A percentile compares a stretch with the other conserved stretches of the same genome.
These are phyloP conservation scores for Mycena indigotica DNA, from an alignment of 768 basidiomycete genomes.

Conservation along the genomic window DNA sequence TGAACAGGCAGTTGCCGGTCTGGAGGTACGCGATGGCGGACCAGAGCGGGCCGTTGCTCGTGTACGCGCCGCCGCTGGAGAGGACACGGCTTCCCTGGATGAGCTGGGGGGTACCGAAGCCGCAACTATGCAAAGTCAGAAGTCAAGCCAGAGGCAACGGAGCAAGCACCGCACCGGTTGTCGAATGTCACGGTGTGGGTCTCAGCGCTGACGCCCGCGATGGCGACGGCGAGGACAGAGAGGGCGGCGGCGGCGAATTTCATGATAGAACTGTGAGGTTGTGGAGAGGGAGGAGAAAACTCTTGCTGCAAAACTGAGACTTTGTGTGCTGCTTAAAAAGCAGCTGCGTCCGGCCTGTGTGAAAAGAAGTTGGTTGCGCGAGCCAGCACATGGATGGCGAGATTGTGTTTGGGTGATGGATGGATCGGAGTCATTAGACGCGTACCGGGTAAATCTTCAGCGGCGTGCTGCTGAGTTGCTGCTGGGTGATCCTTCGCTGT, in stretches of 20 bases:
- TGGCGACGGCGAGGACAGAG: slow-evolving; percentile 4
- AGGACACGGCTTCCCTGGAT: slow-evolving; percentile 6
- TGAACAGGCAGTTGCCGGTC: slow-evolving; percentile 33
- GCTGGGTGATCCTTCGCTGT: too few relatives aligned
- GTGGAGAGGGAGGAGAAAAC: too few relatives aligned
- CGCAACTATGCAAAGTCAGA: slow-evolving; percentile 1
- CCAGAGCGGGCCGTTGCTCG: slow-evolving; percentile 6
- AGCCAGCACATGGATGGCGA: too few relatives aligned
- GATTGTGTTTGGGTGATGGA: too few relatives aligned
- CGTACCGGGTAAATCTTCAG: too few relatives aligned
- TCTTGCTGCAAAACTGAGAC: too few relatives aligned
- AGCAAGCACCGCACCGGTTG: neutral
- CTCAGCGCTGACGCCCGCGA: neutral
- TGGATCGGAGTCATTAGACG: too few relatives aligned
- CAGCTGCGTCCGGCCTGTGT: too few relatives aligned
- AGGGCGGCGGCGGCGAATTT: slow-evolving; percentile 7
- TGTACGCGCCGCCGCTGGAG: slow-evolving; percentile 9
- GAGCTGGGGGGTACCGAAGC: slow-evolving; percentile 9
- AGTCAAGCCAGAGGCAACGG: too few relatives aligned
- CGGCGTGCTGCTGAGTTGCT: too few relatives aligned
- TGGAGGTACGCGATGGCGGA: slow-evolving; percentile 19
- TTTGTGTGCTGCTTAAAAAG: too few relatives aligned
- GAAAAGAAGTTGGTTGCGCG: too few relatives aligned
- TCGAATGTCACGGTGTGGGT: slow-evolving; percentile 5
- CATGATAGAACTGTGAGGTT: neutral